These are phyloP conservation scores for Austroboletus eburneus DNA, from an alignment of 768 basidiomycete genomes.

Conservation along the genomic window DNA sequence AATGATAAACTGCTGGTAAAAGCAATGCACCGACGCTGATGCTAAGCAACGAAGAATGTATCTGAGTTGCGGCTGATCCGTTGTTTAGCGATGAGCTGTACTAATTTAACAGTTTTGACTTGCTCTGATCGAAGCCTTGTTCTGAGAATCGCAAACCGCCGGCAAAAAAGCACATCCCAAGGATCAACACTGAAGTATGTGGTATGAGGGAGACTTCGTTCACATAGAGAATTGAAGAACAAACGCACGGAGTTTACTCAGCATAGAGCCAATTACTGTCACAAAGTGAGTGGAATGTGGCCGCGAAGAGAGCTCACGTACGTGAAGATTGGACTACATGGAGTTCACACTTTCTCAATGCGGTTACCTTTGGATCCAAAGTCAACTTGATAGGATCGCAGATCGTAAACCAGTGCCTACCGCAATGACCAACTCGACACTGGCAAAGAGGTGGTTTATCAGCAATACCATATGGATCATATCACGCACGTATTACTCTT, in stretches of 20 bases:
- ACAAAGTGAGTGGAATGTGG: constrained; percentile 6
- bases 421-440: constrained; percentile 65
- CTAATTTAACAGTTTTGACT: constrained; percentile 24
- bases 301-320: constrained; percentile 31
- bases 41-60: constrained; percentile 72
- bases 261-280: constrained; percentile 76
- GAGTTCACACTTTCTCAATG: constrained; percentile 77
- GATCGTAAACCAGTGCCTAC: constrained; percentile 38
- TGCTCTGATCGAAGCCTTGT: constrained; percentile 74
- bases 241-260: constrained; percentile 66
- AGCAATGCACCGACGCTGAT: constrained; percentile 78
- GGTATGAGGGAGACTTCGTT: constrained; percentile 4
- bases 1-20: constrained; percentile 77
- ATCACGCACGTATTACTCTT: constrained; percentile 65
- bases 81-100: constrained; percentile 3
- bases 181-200: constrained; percentile 55
- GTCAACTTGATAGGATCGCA: not conserved
- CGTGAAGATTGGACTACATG: constrained; percentile 77
- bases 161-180: constrained; percentile 90
- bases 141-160: constrained; percentile 76
- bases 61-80: constrained; percentile 50
- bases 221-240: not conserved
- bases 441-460: constrained; percentile 17
- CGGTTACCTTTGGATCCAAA: constrained; percentile 49
- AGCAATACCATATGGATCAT: not conserved